These are phyloP conservation scores for Magnusiomyces magnusii DNA, from an alignment of 1,139 yeast species.

Conservation along the genomic window DNA sequence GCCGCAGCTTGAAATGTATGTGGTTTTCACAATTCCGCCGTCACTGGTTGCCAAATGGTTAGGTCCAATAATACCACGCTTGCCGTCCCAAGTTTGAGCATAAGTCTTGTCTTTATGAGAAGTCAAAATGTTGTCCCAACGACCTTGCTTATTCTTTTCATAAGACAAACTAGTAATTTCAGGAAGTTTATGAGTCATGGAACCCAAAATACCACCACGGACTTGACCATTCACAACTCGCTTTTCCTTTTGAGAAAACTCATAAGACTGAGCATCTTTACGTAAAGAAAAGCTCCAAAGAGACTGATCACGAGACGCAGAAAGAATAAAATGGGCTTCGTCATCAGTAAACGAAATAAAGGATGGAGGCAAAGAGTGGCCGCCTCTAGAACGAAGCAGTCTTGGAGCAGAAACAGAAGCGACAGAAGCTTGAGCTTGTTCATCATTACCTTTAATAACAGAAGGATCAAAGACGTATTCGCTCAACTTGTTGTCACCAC, in stretches of 20 bases:
- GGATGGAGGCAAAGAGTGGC: constrained; percentile 90
- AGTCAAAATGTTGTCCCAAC: constrained; percentile 94
- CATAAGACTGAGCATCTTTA: constrained; percentile 95
- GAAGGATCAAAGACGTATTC: constrained; percentile 94
- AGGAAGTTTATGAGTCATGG: constrained; percentile 59
- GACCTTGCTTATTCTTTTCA: constrained; percentile 72
- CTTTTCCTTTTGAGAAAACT: constrained; percentile 65
- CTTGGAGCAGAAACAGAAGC: constrained; percentile 80
- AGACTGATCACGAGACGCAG: constrained; percentile 82
- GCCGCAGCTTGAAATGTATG: constrained; percentile 85
- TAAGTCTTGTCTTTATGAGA: constrained; percentile 77
- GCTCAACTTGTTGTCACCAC: constrained; percentile 84
- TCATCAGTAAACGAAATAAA: constrained; percentile 70
- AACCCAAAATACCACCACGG: constrained; percentile 36
- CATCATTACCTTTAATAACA: constrained; percentile 37
- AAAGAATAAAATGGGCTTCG: constrained; percentile 73
- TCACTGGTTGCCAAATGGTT: constrained; percentile 66
- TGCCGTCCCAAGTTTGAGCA: constrained; percentile 93
- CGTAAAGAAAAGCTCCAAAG: constrained; percentile 89
- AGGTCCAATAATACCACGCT: constrained; percentile 72
- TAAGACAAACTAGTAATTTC: constrained; percentile 69
- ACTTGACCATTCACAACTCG: constrained; percentile 34
- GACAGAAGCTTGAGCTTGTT: constrained; percentile 34
- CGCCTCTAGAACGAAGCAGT: constrained; percentile 87
- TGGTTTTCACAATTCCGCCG: constrained; percentile 71